These are phyloP conservation scores for Malus hybrid DNA, from an alignment of 331 rosid species.

Conservation along the genomic window DNA sequence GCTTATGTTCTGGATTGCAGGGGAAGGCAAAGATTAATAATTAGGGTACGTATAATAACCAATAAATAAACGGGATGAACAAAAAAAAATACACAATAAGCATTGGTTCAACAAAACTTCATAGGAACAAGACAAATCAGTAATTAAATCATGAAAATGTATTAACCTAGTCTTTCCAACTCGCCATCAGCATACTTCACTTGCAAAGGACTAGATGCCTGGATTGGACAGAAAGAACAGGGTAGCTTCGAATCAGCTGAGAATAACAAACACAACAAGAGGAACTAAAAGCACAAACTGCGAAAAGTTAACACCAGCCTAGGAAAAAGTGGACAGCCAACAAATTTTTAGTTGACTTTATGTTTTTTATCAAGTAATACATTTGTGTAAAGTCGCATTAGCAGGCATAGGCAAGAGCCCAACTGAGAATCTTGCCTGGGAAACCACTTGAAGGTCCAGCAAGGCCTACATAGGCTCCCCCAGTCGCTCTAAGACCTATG, in stretches of 20 bases:
- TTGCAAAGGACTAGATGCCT: constrained; percentile 99
- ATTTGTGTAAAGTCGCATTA: constrained; percentile 6
- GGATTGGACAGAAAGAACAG: constrained; percentile 38
- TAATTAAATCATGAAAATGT: constrained; percentile 11
- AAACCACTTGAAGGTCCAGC: constrained; percentile 31
- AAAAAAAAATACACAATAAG: neutral
- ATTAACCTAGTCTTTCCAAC: constrained; percentile 93
- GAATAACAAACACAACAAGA: constrained; percentile 20
- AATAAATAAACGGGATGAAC: constrained; percentile 4
- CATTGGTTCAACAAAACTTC: constrained; percentile 14
- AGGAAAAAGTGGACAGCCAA: constrained; percentile 2
- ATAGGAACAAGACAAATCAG: constrained; percentile 8
- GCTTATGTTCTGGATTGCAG: constrained; percentile 75
- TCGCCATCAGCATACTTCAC: constrained; percentile 99
- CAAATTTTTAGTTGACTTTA: neutral
- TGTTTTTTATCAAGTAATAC: neutral
- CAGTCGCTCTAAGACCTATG: constrained; percentile 26
- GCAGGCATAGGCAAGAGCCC: constrained; percentile 29
- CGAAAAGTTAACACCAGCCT: neutral
- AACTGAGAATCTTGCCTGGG: constrained; percentile 25
- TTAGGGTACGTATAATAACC: constrained; percentile 10
- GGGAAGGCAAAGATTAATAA: constrained; percentile 13
- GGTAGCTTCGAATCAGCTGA: constrained; percentile 19
- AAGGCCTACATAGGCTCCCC: constrained; percentile 24
- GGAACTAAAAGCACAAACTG: constrained; percentile 10